Percentiles rank a stretch among this genome's conserved stretches.
These are phyloP conservation scores for Clavispora asparagi DNA, from an alignment of 805 yeast genomes.

Conservation along the genomic window DNA sequence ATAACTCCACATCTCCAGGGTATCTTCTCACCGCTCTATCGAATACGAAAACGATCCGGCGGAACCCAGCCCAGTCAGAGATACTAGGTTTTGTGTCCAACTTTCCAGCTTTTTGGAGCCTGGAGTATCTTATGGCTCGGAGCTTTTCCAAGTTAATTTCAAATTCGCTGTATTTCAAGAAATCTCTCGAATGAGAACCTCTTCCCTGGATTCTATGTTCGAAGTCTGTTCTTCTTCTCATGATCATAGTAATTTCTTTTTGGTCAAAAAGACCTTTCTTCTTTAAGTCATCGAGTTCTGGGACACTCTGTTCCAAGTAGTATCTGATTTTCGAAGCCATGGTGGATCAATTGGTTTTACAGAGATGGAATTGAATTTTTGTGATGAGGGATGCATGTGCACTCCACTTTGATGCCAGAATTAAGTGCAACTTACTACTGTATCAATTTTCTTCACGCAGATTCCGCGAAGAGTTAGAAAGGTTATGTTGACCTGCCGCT, in stretches of 20 bases:
- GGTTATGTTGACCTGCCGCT: too few relatives aligned
- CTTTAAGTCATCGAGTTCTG: slow-evolving; percentile 86
- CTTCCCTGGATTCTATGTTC: slow-evolving; percentile 86
- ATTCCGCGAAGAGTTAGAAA: too few relatives aligned
- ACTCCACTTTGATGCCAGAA: not conserved
- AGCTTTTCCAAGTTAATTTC: slow-evolving; percentile 76
- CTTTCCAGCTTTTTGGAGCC: slow-evolving; percentile 53
- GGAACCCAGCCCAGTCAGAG: slow-evolving; percentile 82
- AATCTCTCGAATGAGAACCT: slow-evolving; percentile 75
- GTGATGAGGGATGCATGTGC: not conserved
- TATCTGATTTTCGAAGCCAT: slow-evolving; percentile 47
- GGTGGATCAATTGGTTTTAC: not conserved
- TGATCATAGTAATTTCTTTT: slow-evolving; percentile 74
- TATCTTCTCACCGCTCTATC: slow-evolving; percentile 78
- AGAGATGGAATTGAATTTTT: not conserved
- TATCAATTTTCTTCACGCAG: too few relatives aligned
- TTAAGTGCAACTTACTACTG: not conserved
- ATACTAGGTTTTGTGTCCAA: slow-evolving; percentile 59
- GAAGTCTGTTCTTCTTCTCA: slow-evolving; percentile 92
- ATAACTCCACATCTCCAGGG: slow-evolving; percentile 70
- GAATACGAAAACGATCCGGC: slow-evolving; percentile 75
- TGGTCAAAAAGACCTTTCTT: slow-evolving; percentile 77
- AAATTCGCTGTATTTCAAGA: slow-evolving; percentile 69
- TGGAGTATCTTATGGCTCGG: slow-evolving; percentile 61
- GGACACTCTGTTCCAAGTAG: slow-evolving; percentile 66